Evolutionary conservation across 108 stramenopile species (phyloP), one percentile per base, ranked within the genome.

Genomic region (Seminavis robusta): DNA sequence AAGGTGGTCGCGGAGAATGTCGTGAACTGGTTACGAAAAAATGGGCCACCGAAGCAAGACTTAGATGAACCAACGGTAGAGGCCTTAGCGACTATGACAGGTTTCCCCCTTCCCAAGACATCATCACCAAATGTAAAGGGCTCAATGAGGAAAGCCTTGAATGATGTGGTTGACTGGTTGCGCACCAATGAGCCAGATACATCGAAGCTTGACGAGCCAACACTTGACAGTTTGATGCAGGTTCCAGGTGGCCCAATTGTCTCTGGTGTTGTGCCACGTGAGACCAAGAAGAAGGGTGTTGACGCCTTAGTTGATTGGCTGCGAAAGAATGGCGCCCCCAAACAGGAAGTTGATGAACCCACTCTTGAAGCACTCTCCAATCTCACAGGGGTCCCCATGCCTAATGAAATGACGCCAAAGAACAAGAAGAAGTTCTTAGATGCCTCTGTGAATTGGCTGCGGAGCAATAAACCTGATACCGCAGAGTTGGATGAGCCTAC

Each of bases 21-120:
- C 10, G 20, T 75, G 21, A 45, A 53, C 23, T 74, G 73, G 73
- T 56, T 57, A 0, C 61, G 67, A 1, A 59, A 58, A 9, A 53
- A 56, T 19, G 29, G 24, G 13, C 54, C 54, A 21, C 8, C 21
- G 4, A 19, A 21, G 10, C 2, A 4, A 1, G 39, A 41, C 25
- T 5, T 56, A 23, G 54, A 56, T 38, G 54, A 56, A 20, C 37
- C 54, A 2, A 37, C 34, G 20, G 23, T 56, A 21, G 39, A 38
- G 19, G 23, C 37, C 15, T 25, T 56, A 21, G 13, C 54, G 15
- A 56, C 54, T 3, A 19, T 56, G 37, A 30, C 54, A 24, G 54
- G 54, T 13, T 2, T 23, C 9, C 38, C 54, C 1, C 20, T 33
- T 24, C 54, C 54, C 15, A 20, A 19, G 15, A 38, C 10, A 10